A percentile compares a stretch with the other conserved stretches of the same genome.
Evolutionary conservation across 2,329 filamentous ascomycete genomes (phyloP).

Genomic region (Xylariales sp.): DNA sequence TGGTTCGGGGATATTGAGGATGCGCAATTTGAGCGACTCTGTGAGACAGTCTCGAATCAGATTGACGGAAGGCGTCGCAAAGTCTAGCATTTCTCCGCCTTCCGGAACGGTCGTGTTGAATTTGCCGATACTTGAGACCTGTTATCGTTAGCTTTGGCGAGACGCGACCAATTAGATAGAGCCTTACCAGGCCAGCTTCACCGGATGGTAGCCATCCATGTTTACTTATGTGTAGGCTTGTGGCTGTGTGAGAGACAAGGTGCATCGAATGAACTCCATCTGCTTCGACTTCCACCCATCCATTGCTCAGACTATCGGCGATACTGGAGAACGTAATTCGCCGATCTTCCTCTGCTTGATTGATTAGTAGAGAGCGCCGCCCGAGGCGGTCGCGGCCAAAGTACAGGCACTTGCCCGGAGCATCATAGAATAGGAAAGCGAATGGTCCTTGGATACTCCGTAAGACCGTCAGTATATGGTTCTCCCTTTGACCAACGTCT

Average conservation of each 20-base stretch:
- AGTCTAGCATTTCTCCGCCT: conserved; percentile 22
- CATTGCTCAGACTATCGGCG: conserved; percentile 44
- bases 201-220: conserved; percentile 30
- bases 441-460: conserved; percentile 74
- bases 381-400: conserved; percentile 87
- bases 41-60: conserved; percentile 50
- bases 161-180: conserved; percentile 16
- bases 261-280: conserved; percentile 73
- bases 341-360: conserved; percentile 33
- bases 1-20: conserved; percentile 60
- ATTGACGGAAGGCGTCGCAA: conserved; percentile 46
- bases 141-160: conserved; percentile 36
- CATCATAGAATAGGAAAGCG: conserved; percentile 81
- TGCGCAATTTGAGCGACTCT: conserved; percentile 59
- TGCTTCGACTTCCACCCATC: conserved; percentile 78
- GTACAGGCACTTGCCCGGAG: conserved; percentile 56
- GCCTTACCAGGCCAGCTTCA: conserved; percentile 42
- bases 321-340: conserved; percentile 66
- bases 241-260: conserved; percentile 30
- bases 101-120: conserved; percentile 45
- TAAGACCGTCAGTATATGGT: conserved; percentile 46
- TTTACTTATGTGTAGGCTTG: conserved; percentile 13
- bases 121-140: conserved; percentile 50
- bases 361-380: conserved; percentile 71
- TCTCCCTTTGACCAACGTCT: conserved; percentile 19